Conservation (phyloP, 2,329 filamentous ascomycete genomes). For the Beauveria australis region DNA sequence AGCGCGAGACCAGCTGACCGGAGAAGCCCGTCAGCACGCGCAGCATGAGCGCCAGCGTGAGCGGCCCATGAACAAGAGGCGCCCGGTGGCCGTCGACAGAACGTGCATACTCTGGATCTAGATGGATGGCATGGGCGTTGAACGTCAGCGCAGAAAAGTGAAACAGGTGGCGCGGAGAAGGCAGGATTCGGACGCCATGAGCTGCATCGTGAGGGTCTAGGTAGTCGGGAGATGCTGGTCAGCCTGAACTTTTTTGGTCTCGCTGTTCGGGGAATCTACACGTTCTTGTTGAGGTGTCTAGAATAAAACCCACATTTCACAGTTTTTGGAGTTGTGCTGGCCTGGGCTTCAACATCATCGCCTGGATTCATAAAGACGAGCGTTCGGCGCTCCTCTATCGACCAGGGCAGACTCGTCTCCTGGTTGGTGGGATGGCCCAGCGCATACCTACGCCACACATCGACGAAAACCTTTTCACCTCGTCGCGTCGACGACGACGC, state of each 20-base stretch:
- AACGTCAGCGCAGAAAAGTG: slow-evolving; percentile 85
- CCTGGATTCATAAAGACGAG: slow-evolving; percentile 40
- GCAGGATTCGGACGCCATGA: slow-evolving; percentile 47
- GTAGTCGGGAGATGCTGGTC: not conserved
- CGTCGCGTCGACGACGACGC: slow-evolving; percentile 9
- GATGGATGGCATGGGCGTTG: slow-evolving; percentile 88
- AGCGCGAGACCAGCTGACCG: slow-evolving; percentile 35
- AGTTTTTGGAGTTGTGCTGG: not conserved
- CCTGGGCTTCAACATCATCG: not conserved
- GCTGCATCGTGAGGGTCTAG: slow-evolving; percentile 28
- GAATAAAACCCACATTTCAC: slow-evolving; percentile 1
- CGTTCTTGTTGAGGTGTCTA: not conserved
- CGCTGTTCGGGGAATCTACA: not conserved
- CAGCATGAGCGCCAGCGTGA: slow-evolving; percentile 71
- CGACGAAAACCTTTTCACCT: slow-evolving; percentile 42
- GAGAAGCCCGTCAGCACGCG: slow-evolving; percentile 41
- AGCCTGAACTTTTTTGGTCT: not conserved
- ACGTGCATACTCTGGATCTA: slow-evolving; percentile 63
- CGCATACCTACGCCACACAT: slow-evolving; percentile 40
- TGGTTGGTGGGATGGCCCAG: slow-evolving; percentile 13
- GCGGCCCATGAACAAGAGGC: slow-evolving; percentile 78
- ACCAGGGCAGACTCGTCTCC: slow-evolving; percentile 14
- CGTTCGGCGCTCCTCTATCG: slow-evolving; percentile 39
- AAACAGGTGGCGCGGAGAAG: slow-evolving; percentile 68
- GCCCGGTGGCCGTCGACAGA: slow-evolving; percentile 65